Evolutionary conservation across 257 asterid genomes (phyloP), one percentile per base, ranked within the genome.

Genomic region (Nicotiana benthamiana): DNA sequence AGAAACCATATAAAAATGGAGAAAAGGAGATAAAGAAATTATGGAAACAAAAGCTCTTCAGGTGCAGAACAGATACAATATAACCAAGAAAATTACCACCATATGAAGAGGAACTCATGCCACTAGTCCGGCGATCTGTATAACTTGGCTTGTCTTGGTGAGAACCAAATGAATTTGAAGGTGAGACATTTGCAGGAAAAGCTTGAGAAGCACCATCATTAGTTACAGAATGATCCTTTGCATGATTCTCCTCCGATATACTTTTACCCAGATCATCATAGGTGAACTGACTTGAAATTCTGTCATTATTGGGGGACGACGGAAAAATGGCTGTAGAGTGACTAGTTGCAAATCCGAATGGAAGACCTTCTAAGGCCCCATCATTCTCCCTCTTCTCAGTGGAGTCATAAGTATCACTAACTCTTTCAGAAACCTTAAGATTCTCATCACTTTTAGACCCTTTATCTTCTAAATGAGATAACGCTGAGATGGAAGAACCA

Each of bases 81-180:
- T 63, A 80, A 80, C 59, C 57, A 82, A 57, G 52, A 76, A 43
- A 51, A 36, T 83, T 90, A 93, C 97, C 97, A 89, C 80, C 88
- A 81, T 79, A 87, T 43, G 90, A 85, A 78, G 94, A 82, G 68
- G 86, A 82, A 18, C 83, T 62, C 27, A 79, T 74, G 81, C 77
- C 83, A 84, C 82, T 88, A 81, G 74, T 84, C 80, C 82, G 79
- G 52, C 30, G 87, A 28, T 86, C 84, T 54, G 81, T 72, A 86
- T 84, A 86, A 83, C 75, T 83, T 48, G 87, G 80, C 80, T 82
- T 88, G 77, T 86, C 89, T 64, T 79, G 86, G 43, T 80, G 75
- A 80, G 83, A 52, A 36, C 75, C 83, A 57, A 84, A 83, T 75
- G 89, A 88, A 81, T 78, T 86, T 76, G 83, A 84, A 17, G 83